Evolutionary conservation across 2,329 filamentous ascomycete species (phyloP).

Genomic region (Nemania bipapillata): DNA sequence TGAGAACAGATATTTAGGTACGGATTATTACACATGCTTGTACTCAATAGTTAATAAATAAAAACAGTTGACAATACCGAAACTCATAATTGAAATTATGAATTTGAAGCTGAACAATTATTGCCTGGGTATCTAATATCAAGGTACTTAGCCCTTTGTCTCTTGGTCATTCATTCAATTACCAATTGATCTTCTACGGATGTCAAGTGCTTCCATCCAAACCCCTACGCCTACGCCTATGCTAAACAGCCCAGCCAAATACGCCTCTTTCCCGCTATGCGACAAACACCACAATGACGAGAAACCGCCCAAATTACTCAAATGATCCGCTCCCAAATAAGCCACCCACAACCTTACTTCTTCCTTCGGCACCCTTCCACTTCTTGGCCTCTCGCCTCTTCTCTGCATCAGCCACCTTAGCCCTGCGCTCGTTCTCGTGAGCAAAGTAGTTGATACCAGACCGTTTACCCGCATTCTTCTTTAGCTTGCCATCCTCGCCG

Average conservation of each 20-base stretch:
- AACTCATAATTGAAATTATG: not conserved
- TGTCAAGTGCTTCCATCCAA: not conserved
- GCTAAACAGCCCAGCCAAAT: not conserved
- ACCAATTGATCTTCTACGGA: not conserved
- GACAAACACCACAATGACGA: not conserved
- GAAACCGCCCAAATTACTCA: constrained; percentile 53
- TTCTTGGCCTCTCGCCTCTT: constrained; percentile 68
- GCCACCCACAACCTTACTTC: constrained; percentile 67
- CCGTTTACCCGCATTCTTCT: constrained; percentile 69
- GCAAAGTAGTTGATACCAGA: constrained; percentile 71
- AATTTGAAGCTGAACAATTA: not conserved
- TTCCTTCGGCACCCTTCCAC: constrained; percentile 66
- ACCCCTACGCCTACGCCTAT: constrained; percentile 29
- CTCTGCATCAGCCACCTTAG: constrained; percentile 67
- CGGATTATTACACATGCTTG: too few relatives aligned
- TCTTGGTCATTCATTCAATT: not conserved
- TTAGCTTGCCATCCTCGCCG: constrained; percentile 66
- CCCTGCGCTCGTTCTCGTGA: constrained; percentile 67
- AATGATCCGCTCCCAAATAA: constrained; percentile 68
- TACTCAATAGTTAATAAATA: too few relatives aligned
- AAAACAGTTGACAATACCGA: too few relatives aligned
- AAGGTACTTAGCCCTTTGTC: not conserved
- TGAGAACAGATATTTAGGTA: too few relatives aligned
- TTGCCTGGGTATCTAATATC: not conserved
- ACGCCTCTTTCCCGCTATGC: not conserved